Conservation (phyloP, 2,329 filamentous ascomycete species). For the Phaeosphaeriaceae sp. region DNA sequence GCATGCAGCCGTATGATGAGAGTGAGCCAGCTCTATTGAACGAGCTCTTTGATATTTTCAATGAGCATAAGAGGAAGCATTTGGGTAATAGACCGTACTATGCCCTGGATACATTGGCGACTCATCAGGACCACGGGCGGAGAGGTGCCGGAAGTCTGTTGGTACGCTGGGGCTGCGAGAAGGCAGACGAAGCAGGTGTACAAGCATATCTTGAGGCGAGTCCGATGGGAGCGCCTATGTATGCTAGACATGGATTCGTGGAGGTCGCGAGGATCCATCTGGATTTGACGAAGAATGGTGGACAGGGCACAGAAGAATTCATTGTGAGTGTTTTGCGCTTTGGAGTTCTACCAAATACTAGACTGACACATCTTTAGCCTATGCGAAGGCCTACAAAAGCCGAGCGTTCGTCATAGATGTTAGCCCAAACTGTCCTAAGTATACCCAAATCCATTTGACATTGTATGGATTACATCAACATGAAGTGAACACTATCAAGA, state of each 20-base stretch:
- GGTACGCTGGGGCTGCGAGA: conserved; percentile 40
- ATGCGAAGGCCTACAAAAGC: conserved; percentile 23
- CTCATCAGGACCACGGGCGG: conserved; percentile 37
- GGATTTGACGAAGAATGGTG: conserved; percentile 41
- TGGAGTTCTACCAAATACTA: neutral
- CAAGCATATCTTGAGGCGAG: conserved; percentile 45
- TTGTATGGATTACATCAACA: neutral
- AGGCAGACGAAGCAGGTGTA: conserved; percentile 40
- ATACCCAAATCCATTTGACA: no score
- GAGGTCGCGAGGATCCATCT: conserved; percentile 33
- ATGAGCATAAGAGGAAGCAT: conserved; percentile 31
- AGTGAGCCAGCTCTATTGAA: conserved; percentile 32
- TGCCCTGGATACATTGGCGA: conserved; percentile 42
- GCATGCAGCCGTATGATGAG: conserved; percentile 38
- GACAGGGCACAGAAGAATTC: conserved; percentile 33
- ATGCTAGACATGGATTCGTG: conserved; percentile 42
- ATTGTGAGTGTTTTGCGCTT: conserved; percentile 33
- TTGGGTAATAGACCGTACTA: conserved; percentile 34
- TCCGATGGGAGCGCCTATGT: conserved; percentile 43
- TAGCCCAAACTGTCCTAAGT: neutral
- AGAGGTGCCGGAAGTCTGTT: conserved; percentile 44
- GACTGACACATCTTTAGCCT: conserved; percentile 15
- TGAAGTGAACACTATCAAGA: neutral
- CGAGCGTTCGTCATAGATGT: neutral
- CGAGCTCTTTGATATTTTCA: conserved; percentile 29